These are phyloP conservation scores for Magnaporthiopsis poae DNA, from an alignment of 2,329 filamentous ascomycete genomes.

Conservation along the genomic window DNA sequence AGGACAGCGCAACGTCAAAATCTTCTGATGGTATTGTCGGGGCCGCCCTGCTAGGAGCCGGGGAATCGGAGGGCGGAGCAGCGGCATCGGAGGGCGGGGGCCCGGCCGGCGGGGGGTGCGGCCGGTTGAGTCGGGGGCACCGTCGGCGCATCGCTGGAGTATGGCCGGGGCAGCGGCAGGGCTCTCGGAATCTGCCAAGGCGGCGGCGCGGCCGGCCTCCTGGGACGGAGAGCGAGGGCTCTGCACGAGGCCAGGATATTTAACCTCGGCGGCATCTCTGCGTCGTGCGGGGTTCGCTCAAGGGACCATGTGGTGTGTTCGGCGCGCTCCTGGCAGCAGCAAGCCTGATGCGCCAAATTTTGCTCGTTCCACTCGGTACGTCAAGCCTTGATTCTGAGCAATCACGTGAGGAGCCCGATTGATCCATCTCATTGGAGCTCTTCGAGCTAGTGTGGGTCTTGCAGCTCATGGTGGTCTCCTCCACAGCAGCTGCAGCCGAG, in stretches of 20 bases:
- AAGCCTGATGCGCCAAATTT: conserved; percentile 8
- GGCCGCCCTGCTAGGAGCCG: background rate
- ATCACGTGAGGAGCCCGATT: background rate
- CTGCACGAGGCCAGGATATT: conserved; percentile 36
- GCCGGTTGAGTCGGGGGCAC: conserved; percentile 2
- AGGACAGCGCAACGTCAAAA: conserved; percentile 6
- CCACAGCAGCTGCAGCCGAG: background rate
- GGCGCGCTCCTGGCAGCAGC: background rate
- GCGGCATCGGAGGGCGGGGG: background rate
- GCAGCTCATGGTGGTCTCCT: too few relatives aligned
- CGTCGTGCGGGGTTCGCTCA: conserved; percentile 11
- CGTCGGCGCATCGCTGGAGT: conserved; percentile 4
- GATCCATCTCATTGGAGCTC: background rate
- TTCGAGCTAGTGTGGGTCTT: background rate
- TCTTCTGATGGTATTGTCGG: background rate
- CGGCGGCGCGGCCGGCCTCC: conserved; percentile 19
- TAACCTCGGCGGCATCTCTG: conserved; percentile 45
- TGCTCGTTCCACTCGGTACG: background rate
- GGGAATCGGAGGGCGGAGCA: background rate
- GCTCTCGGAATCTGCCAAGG: conserved; percentile 7
- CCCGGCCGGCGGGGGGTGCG: background rate
- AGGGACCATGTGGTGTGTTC: background rate
- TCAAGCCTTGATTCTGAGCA: background rate
- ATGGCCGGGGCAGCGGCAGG: conserved; percentile 6
- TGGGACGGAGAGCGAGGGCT: conserved; percentile 29